phyloP scores from a whole-genome alignment of 805 yeast genomes.

The Yarrowia yakushimensis region DNA sequence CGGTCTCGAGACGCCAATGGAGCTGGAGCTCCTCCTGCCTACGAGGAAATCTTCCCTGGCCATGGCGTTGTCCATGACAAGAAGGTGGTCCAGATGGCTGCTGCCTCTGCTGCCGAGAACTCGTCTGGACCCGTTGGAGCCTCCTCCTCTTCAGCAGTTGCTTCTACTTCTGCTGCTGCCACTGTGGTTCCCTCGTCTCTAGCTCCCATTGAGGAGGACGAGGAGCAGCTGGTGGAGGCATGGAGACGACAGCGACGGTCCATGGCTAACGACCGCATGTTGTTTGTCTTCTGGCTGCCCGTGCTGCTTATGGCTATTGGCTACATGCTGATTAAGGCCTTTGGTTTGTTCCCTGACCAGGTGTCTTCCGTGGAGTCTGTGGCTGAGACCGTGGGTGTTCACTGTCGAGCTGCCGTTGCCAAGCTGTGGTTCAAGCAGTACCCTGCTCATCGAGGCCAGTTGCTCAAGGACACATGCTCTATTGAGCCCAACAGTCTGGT shows the following conservation, averaged over 20 bases:
- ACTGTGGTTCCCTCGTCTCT: not conserved
- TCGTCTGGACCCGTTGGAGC: conserved; percentile 16
- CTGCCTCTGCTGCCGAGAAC: conserved; percentile 20
- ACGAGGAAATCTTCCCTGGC: conserved; percentile 32
- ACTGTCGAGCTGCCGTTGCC: conserved; percentile 19
- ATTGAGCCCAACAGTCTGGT: conserved; percentile 5
- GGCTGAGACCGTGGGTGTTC: conserved; percentile 5
- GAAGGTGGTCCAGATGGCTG: not conserved
- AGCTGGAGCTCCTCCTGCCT: conserved; percentile 30
- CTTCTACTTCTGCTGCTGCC: conserved; percentile 5
- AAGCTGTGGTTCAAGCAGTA: conserved; percentile 19
- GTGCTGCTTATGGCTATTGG: conserved; percentile 44
- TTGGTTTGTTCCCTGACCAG: conserved; percentile 45
- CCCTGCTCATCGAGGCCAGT: not conserved
- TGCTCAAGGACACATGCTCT: conserved; percentile 5
- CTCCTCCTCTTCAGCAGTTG: not conserved
- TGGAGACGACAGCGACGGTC: conserved; percentile 45
- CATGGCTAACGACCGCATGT: conserved; percentile 70
- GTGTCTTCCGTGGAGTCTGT: not conserved
- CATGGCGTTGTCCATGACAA: not conserved
- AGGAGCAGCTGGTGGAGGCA: conserved; percentile 31
- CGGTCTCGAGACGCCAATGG: conserved; percentile 20
- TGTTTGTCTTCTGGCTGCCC: conserved; percentile 90
- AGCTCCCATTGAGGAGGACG: conserved; percentile 27
- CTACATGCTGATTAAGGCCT: conserved; percentile 44